A percentile compares a stretch with the other conserved stretches of the same genome.
These are phyloP conservation scores for Epichloe brachyelytri DNA, from an alignment of 2,329 filamentous ascomycete genomes.

Conservation along the genomic window DNA sequence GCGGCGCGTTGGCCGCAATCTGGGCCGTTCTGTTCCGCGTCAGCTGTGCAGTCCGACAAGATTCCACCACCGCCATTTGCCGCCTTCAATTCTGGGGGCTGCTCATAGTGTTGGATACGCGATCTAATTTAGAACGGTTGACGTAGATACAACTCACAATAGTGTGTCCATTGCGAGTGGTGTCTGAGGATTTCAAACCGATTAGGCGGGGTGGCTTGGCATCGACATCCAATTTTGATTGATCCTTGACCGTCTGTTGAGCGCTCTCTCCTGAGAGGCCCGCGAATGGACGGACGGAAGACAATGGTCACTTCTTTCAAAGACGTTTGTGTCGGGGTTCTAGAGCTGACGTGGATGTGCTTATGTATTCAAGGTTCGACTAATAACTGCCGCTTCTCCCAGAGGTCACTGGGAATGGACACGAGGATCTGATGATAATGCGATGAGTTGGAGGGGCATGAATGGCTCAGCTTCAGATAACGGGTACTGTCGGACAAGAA, in stretches of 20 bases:
- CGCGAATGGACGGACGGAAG: not conserved
- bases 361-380: not conserved
- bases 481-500: not conserved
- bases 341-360: not conserved
- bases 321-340: not conserved
- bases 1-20: conserved; percentile 78
- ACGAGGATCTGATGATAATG: too few species aligned
- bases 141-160: conserved; percentile 34
- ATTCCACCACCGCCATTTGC: not conserved
- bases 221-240: not conserved
- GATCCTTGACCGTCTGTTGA: not conserved
- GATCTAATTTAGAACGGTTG: not conserved
- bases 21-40: conserved; percentile 59
- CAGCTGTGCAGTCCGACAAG: not conserved
- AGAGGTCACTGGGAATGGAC: not conserved
- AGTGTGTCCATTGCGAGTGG: conserved; percentile 43
- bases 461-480: not conserved
- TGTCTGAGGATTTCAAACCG: not conserved
- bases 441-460: not conserved
- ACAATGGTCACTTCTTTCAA: not conserved
- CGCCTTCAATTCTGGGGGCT: not conserved
- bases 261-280: not conserved
- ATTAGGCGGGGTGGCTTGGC: not conserved
- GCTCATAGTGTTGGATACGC: not conserved
- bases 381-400: not conserved